A percentile compares a stretch with the other conserved stretches of the same genome.
These are phyloP conservation scores for Potentilla sterilis DNA, from an alignment of 306 rosid genomes.

Conservation along the genomic window DNA sequence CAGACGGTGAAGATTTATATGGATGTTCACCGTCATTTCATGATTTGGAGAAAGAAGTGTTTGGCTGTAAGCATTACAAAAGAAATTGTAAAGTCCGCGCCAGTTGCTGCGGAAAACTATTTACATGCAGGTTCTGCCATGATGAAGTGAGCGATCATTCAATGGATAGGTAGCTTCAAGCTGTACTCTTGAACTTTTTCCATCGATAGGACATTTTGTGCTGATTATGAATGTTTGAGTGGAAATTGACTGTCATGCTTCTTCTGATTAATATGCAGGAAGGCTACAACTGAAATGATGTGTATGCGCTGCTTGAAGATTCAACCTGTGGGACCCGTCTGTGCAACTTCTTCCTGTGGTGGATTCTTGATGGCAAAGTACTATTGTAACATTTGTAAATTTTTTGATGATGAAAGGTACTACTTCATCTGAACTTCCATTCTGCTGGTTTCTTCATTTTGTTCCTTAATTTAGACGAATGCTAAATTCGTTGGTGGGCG, in stretches of 20 bases:
- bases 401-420: conserved; percentile 87
- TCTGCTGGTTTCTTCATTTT: conserved; percentile 2
- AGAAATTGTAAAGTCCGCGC: conserved; percentile 83
- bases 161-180: conserved; percentile 66
- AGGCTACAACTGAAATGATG: conserved; percentile 85
- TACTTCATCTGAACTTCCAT: neutral
- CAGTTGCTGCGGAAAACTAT: conserved; percentile 78
- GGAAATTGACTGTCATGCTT: neutral
- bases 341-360: conserved; percentile 67
- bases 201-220: neutral
- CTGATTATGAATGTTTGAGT: neutral
- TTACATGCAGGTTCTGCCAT: conserved; percentile 85
- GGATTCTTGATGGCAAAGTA: conserved; percentile 73
- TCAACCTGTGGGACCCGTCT: conserved; percentile 74
- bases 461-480: neutral
- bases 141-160: conserved; percentile 84
- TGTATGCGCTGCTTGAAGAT: conserved; percentile 68
- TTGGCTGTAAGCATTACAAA: conserved; percentile 82
- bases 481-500: neutral
- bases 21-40: conserved; percentile 61
- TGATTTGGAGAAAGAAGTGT: conserved; percentile 53
- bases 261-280: conserved; percentile 47
- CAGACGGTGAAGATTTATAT: conserved; percentile 56
- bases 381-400: conserved; percentile 77
- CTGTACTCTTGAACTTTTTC: neutral